Conservation (phyloP, 345 rosid genomes). For the Pistacia atlantica region DNA sequence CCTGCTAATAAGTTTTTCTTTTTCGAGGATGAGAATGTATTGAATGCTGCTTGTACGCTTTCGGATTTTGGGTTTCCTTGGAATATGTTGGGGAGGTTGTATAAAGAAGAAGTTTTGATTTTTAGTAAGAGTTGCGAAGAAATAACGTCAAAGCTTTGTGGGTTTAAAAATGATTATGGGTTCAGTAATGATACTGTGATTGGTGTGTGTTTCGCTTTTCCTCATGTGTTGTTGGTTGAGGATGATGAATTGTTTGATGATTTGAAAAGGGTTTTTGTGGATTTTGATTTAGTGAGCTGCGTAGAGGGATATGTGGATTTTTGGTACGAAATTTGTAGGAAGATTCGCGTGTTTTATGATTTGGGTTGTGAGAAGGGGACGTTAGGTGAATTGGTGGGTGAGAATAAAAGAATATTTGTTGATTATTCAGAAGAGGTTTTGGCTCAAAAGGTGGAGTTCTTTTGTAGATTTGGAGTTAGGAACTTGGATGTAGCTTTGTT, state of each 20-base stretch:
- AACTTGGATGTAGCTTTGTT: conserved; percentile 48
- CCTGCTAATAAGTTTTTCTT: conserved; percentile 62
- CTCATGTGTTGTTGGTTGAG: conserved; percentile 42
- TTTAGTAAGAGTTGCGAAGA: conserved; percentile 42
- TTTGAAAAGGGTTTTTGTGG: conserved; percentile 47
- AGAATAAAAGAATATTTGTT: conserved; percentile 40
- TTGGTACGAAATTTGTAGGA: conserved; percentile 49
- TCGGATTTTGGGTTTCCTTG: conserved; percentile 72
- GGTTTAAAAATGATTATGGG: conserved; percentile 40
- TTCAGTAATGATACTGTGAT: conserved; percentile 40
- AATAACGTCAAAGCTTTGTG: conserved; percentile 34
- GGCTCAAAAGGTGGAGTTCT: conserved; percentile 39
- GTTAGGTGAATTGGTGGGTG: conserved; percentile 51
- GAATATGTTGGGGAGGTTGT: conserved; percentile 61
- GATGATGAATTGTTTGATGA: conserved; percentile 42
- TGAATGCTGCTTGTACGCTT: conserved; percentile 51
- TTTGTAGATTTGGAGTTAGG: conserved; percentile 50
- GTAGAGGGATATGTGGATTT: conserved; percentile 52
- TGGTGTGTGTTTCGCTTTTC: conserved; percentile 67
- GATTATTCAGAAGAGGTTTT: conserved; percentile 43
- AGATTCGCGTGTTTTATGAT: conserved; percentile 51
- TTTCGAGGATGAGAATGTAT: conserved; percentile 47
- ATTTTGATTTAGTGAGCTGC: conserved; percentile 36
- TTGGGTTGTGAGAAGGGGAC: conserved; percentile 47
- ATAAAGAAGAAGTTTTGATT: conserved; percentile 51